Percentiles rank a stretch among this genome's conserved stretches.
phyloP scores from a whole-genome alignment of 2,329 filamentous ascomycete species.

The Blumeria graminis region DNA sequence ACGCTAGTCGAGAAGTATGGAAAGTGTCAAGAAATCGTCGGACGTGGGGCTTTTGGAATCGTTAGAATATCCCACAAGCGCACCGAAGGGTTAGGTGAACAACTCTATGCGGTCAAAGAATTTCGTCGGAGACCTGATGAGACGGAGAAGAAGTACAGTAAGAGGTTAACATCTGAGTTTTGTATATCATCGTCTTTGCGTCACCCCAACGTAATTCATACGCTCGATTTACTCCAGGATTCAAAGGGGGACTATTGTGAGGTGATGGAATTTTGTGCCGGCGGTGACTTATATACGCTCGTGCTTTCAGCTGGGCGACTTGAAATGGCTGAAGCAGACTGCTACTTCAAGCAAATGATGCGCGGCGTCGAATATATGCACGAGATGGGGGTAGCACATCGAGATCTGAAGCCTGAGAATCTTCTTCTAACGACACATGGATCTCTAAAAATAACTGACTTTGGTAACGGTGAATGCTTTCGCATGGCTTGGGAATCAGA shows the following conservation, averaged over 20 bases:
- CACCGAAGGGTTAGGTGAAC: constrained; percentile 57
- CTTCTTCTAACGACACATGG: constrained; percentile 80
- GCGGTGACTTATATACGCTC: constrained; percentile 84
- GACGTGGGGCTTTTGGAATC: constrained; percentile 88
- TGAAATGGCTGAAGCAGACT: constrained; percentile 80
- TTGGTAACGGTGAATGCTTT: constrained; percentile 97
- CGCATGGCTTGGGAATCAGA: constrained; percentile 99
- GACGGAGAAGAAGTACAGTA: constrained; percentile 93
- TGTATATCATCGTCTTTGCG: constrained; percentile 93
- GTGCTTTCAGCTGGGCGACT: constrained; percentile 80
- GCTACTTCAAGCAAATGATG: constrained; percentile 98
- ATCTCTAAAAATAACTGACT: constrained; percentile 91
- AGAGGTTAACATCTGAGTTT: constrained; percentile 88
- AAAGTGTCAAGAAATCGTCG: constrained; percentile 92
- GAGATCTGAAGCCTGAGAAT: constrained; percentile 92
- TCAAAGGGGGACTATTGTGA: constrained; percentile 96
- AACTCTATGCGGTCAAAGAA: constrained; percentile 93
- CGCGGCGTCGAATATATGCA: constrained; percentile 97
- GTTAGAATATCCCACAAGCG: constrained; percentile 95
- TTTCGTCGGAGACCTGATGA: constrained; percentile 87
- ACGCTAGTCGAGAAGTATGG: constrained; percentile 91
- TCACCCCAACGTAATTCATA: constrained; percentile 96
- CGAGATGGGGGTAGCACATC: constrained; percentile 95
- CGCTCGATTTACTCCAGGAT: constrained; percentile 81
- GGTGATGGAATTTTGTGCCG: constrained; percentile 97